These are phyloP conservation scores for Guyanaporus albipodus DNA, from an alignment of 768 basidiomycete species.

Conservation along the genomic window DNA sequence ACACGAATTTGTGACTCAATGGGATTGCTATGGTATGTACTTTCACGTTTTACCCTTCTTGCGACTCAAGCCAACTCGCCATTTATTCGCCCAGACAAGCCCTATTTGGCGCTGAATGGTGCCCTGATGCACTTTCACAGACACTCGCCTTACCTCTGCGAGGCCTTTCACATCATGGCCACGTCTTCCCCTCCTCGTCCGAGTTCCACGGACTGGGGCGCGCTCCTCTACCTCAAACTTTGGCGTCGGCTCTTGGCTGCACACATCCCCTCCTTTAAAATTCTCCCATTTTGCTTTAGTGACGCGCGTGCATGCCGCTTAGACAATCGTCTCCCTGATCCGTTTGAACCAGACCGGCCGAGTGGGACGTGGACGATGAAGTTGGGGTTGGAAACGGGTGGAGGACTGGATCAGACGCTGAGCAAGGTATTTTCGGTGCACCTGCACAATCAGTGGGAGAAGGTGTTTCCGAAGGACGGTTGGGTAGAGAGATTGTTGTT, in stretches of 20 bases:
- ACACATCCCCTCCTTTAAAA: constrained; percentile 77
- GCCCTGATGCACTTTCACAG: constrained; percentile 91
- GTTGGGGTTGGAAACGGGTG: constrained; percentile 55
- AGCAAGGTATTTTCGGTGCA: constrained; percentile 82
- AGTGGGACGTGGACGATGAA: constrained; percentile 68
- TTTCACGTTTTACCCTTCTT: background rate
- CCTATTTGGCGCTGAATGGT: constrained; percentile 80
- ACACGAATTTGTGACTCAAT: constrained; percentile 96
- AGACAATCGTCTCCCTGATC: constrained; percentile 91
- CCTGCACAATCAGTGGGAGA: constrained; percentile 95
- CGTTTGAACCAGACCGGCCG: constrained; percentile 59
- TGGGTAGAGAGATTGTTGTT: constrained; percentile 86
- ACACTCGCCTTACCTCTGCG: constrained; percentile 94
- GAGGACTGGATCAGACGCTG: constrained; percentile 58
- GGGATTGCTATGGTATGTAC: constrained; percentile 94
- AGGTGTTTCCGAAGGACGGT: constrained; percentile 73
- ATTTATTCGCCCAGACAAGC: constrained; percentile 50
- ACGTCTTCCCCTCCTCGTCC: constrained; percentile 66
- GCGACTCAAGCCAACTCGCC: background rate
- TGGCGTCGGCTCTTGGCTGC: constrained; percentile 78
- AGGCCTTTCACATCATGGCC: constrained; percentile 90
- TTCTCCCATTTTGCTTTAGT: constrained; percentile 93
- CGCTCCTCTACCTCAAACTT: constrained; percentile 85
- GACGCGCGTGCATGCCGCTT: constrained; percentile 89
- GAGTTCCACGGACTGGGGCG: constrained; percentile 91